These are phyloP conservation scores for Notholithocarpus densiflorus DNA, from an alignment of 306 rosid genomes.

Conservation along the genomic window DNA sequence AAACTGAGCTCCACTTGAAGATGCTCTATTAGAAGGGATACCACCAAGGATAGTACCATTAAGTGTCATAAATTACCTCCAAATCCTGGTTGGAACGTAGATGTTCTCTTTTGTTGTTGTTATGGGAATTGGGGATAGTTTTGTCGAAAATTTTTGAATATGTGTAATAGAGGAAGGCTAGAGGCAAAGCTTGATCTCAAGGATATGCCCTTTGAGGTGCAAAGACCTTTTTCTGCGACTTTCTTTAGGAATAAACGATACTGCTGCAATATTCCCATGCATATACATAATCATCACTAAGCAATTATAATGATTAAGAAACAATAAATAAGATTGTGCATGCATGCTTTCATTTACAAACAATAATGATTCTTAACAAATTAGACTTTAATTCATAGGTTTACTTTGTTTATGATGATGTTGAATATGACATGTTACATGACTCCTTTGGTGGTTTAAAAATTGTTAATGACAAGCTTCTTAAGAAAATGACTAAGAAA, in stretches of 20 bases:
- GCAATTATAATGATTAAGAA: not conserved
- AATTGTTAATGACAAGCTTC: too few relatives aligned
- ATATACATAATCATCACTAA: not conserved
- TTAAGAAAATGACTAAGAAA: too few relatives aligned
- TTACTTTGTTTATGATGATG: too few relatives aligned
- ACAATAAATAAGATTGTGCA: not conserved
- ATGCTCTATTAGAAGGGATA: constrained; percentile 2
- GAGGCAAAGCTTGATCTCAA: constrained; percentile 46
- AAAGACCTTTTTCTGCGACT: constrained; percentile 33
- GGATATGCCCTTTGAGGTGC: constrained; percentile 20
- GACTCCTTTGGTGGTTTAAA: too few relatives aligned
- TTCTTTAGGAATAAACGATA: constrained; percentile 45
- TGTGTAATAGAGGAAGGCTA: constrained; percentile 11
- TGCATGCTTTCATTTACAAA: too few relatives aligned
- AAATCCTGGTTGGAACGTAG: not conserved
- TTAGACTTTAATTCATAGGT: too few relatives aligned
- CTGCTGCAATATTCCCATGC: constrained; percentile 35
- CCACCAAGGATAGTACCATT: not conserved
- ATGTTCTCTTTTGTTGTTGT: not conserved
- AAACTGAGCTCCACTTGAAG: not conserved
- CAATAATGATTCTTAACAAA: too few relatives aligned
- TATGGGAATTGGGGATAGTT: not conserved
- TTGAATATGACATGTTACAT: too few relatives aligned
- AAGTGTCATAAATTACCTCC: not conserved
- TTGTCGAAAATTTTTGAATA: constrained; percentile 4